Evolutionary conservation across 2,329 filamentous ascomycete species (phyloP).

Genomic region (Cucurbitaria berberidis): DNA sequence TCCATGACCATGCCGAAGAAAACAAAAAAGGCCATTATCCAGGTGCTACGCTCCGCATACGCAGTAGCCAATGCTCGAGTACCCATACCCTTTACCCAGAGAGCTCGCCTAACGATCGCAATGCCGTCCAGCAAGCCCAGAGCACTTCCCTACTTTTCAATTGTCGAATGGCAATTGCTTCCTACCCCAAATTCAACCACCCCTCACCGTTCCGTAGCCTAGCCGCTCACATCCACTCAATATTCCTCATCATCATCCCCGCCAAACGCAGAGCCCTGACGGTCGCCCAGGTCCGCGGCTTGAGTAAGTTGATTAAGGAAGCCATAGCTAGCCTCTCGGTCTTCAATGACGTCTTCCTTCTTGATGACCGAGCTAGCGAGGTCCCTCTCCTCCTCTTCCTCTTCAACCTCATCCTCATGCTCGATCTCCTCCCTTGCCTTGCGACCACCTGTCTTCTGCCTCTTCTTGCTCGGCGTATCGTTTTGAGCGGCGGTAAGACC

Average conservation of each 20-base stretch:
- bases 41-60: not conserved
- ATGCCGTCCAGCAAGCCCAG: not conserved
- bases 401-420: not conserved
- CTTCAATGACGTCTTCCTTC: slow-evolving; percentile 2
- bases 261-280: not conserved
- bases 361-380: not conserved
- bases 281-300: not conserved
- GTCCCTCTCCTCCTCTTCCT: not conserved
- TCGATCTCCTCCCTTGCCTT: slow-evolving; percentile 27
- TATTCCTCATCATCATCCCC: not conserved
- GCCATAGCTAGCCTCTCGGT: not conserved
- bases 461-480: slow-evolving; percentile 13
- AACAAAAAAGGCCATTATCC: not conserved
- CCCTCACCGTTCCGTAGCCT: not conserved
- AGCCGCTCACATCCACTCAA: not conserved
- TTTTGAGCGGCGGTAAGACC: slow-evolving; percentile 8
- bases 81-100: not conserved
- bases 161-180: not conserved
- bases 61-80: not conserved
- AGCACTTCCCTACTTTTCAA: not conserved
- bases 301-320: not conserved
- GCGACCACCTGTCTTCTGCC: slow-evolving; percentile 9
- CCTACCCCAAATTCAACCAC: not conserved
- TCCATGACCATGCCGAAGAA: not conserved
- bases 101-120: not conserved